phyloP scores from a whole-genome alignment of 176 grass and related monocot species.

The Melocanna baccifera region DNA sequence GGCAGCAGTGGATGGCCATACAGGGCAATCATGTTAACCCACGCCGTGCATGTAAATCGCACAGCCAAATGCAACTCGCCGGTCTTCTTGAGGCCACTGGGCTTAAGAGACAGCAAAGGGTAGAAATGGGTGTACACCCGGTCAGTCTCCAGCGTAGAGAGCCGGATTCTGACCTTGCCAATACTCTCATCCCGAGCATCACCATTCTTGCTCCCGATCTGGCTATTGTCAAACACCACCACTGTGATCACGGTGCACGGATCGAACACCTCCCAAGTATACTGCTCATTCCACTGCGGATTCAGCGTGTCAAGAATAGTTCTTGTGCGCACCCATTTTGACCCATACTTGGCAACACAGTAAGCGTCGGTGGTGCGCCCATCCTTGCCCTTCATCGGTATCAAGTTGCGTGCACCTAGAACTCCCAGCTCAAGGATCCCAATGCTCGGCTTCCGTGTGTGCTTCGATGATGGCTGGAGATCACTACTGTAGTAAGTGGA shows the following conservation, averaged over 20 bases:
- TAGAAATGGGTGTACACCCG: conserved; percentile 95
- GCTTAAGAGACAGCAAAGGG: conserved; percentile 67
- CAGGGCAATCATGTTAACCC: conserved; percentile 86
- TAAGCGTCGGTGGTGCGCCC: conserved; percentile 75
- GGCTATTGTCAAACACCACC: conserved; percentile 81
- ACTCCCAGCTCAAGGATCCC: conserved; percentile 85
- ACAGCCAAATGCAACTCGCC: conserved; percentile 86
- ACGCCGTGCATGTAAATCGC: conserved; percentile 85
- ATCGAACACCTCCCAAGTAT: conserved; percentile 97
- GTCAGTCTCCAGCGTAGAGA: conserved; percentile 77
- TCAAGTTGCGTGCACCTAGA: conserved; percentile 68
- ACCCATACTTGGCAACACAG: conserved; percentile 87
- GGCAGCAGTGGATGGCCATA: conserved; percentile 81
- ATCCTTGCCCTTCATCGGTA: conserved; percentile 83
- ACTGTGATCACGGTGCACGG: conserved; percentile 87
- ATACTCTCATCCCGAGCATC: conserved; percentile 66
- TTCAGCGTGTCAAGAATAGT: conserved; percentile 69
- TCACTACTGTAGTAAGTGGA: conserved; percentile 96
- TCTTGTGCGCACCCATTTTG: conserved; percentile 87
- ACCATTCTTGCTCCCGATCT: conserved; percentile 54
- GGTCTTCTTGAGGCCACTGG: conserved; percentile 85
- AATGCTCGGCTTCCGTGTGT: conserved; percentile 69
- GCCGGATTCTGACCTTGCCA: conserved; percentile 89
- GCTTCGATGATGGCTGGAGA: conserved; percentile 70
- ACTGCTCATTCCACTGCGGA: conserved; percentile 95